Base-by-base conservation (phyloP, 495 filamentous ascomycete species). In the Annulohypoxylon nitens region DNA sequence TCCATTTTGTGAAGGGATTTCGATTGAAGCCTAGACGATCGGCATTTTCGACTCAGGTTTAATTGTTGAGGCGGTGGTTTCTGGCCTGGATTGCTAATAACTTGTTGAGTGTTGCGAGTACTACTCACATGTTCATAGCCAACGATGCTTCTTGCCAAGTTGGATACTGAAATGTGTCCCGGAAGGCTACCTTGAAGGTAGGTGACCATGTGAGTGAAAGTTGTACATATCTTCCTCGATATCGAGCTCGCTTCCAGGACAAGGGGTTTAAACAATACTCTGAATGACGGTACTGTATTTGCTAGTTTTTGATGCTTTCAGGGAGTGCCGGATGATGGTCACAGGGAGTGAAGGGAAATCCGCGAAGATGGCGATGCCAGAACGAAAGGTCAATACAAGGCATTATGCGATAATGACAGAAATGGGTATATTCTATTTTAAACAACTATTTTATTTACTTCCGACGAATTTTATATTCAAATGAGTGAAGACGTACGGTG, bases 141-240 rank as follows among this genome's bases (percentile, higher is more conserved):
- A 54, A 6, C 10, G 12, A 7, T 23, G n/a, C 25, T 54, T 23
- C 14, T 30, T 54, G 25, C 50, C 25, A 33, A 9, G 25, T n/a
- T 33, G 50, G 25, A 33, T 54, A 54, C 25, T 23, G 50, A 54
- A 54, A 54, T 25, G 12, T 33, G 50, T 54, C 25, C 25, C n/a
- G 11, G 3, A 1, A 10, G 12, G 50, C 25, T 33, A 7, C 23
- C n/a, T 37, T 18, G n/a, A 23, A 58, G 34, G n/a, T 58, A 58
- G 30, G 18, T 23, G 54, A 23, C 23, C 54, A 36, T 57, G 33
- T n/a, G 6, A 39, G 4, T 11, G 33, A n/a, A 11, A 39, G 6
- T 18, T 4, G 6, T 20, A n/a, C 14, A 20, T 58, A 58, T n/a
- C 33, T 14, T 3, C 33, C 7, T 25, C 18, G 54, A 33, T 4